These are phyloP conservation scores for Solanum aculeatissimum DNA, from an alignment of 305 asterid genomes.

Conservation along the genomic window DNA sequence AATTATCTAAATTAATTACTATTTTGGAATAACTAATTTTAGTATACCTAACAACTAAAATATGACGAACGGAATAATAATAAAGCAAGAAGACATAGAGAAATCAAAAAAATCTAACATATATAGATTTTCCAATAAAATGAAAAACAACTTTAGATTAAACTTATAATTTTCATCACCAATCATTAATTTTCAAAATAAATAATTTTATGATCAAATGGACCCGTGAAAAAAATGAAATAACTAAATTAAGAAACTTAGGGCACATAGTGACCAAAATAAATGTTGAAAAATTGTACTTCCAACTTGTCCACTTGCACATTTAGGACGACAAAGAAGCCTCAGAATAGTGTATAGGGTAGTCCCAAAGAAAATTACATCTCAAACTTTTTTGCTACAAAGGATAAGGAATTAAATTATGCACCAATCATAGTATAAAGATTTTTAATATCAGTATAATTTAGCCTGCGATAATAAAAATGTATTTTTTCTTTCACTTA, in stretches of 20 bases:
- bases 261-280: too few relatives aligned
- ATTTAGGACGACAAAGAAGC: background rate
- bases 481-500: too few relatives aligned
- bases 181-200: too few relatives aligned
- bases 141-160: background rate
- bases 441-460: background rate
- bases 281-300: background rate
- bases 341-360: background rate
- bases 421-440: background rate
- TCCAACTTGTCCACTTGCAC: background rate
- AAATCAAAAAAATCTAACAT: background rate
- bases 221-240: background rate
- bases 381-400: background rate
- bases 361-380: background rate
- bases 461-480: background rate
- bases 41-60: too few relatives aligned
- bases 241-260: background rate
- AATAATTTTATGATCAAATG: background rate
- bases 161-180: too few relatives aligned
- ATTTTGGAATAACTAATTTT: too few relatives aligned
- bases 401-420: background rate
- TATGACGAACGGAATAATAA: background rate
- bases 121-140: background rate
- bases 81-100: background rate
- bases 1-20: too few relatives aligned